phyloP scores from a whole-genome alignment of 2,329 filamentous ascomycete genomes.

The Fusarium illudens region DNA sequence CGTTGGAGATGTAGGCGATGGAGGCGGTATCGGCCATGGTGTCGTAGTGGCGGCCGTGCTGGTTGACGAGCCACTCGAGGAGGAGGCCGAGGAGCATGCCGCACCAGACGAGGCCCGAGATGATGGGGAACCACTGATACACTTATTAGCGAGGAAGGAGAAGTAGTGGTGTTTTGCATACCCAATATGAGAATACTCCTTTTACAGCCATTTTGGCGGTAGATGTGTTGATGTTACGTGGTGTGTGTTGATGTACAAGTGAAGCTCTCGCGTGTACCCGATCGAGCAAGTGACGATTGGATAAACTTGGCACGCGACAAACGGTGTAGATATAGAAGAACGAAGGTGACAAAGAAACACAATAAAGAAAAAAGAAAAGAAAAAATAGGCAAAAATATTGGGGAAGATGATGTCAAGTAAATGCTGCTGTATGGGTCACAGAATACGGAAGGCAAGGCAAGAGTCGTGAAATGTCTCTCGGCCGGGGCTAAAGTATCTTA shows the following conservation, averaged over 20 bases:
- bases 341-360: not conserved
- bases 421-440: not conserved
- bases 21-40: constrained; percentile 66
- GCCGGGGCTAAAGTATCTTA: constrained; percentile 9
- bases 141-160: constrained; percentile 31
- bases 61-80: constrained; percentile 71
- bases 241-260: constrained; percentile 2
- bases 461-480: constrained; percentile 27
- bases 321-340: not conserved
- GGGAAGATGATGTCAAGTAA: constrained; percentile 1
- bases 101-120: constrained; percentile 72
- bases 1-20: constrained; percentile 78
- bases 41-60: constrained; percentile 62
- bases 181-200: constrained; percentile 52
- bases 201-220: constrained; percentile 43
- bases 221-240: not conserved
- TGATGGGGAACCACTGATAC: constrained; percentile 68
- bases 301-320: not conserved
- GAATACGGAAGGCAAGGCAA: constrained; percentile 21
- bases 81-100: constrained; percentile 75
- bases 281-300: constrained; percentile 4
- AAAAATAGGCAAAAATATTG: not conserved
- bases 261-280: not conserved
- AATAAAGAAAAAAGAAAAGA: not conserved
- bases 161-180: constrained; percentile 28